These are phyloP conservation scores for Neurospora sp. DNA, from an alignment of 495 filamentous ascomycete genomes.

Conservation along the genomic window DNA sequence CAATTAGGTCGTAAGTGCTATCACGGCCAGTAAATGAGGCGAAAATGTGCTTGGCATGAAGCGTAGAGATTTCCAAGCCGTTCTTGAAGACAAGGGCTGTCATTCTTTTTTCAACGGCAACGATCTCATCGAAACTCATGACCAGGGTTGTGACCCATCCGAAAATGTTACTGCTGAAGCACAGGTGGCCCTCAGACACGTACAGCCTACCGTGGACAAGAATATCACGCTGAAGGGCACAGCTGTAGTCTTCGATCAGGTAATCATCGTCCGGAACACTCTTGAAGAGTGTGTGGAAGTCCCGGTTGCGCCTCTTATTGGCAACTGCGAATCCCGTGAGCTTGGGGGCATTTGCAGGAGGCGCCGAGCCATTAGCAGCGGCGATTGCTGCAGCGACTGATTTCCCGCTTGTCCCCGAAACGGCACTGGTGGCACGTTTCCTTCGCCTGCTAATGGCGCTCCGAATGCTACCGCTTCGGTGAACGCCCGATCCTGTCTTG, in stretches of 20 bases:
- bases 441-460: constrained; percentile 62
- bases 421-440: constrained; percentile 79
- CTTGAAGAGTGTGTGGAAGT: constrained; percentile 88
- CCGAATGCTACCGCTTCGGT: constrained; percentile 71
- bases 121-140: constrained; percentile 95
- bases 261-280: constrained; percentile 98
- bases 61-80: constrained; percentile 89
- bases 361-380: constrained; percentile 47
- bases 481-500: constrained; percentile 41
- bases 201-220: constrained; percentile 90
- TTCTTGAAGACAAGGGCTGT: constrained; percentile 96
- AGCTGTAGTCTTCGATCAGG: constrained; percentile 97
- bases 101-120: constrained; percentile 91
- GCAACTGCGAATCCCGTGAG: constrained; percentile 94
- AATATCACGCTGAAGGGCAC: constrained; percentile 90
- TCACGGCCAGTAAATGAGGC: constrained; percentile 91
- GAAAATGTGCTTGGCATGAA: constrained; percentile 92
- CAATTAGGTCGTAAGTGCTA: constrained; percentile 91
- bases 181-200: constrained; percentile 93
- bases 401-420: constrained; percentile 41
- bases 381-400: constrained; percentile 63
- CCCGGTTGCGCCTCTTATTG: constrained; percentile 87
- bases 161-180: constrained; percentile 97
- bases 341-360: constrained; percentile 50
- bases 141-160: constrained; percentile 96